Evolutionary conservation across 306 rosid species (phyloP).

Genomic region (Albizia julibrissin): DNA sequence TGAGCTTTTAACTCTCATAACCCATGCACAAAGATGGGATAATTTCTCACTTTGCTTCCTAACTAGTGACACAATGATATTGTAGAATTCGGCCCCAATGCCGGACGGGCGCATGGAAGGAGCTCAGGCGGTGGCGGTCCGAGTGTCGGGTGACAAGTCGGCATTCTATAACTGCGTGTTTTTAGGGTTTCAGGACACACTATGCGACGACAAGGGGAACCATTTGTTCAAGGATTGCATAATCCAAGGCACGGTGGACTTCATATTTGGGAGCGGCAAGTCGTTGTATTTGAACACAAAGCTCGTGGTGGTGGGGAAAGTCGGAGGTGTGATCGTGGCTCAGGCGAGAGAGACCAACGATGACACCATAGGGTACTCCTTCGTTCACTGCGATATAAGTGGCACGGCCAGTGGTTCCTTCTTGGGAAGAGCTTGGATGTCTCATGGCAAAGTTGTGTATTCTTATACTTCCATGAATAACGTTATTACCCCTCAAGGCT

Average conservation of each 20-base stretch:
- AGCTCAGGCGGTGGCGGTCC: constrained; percentile 39
- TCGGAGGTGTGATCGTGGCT: constrained; percentile 49
- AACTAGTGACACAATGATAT: neutral
- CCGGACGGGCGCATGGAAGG: constrained; percentile 30
- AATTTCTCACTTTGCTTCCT: neutral
- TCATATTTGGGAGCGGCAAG: constrained; percentile 46
- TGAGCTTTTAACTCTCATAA: too few relatives aligned
- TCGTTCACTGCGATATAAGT: constrained; percentile 52
- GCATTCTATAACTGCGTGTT: constrained; percentile 35
- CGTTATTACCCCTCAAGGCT: constrained; percentile 38
- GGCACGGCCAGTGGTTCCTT: constrained; percentile 42
- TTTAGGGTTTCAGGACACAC: constrained; percentile 38
- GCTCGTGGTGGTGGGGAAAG: constrained; percentile 33
- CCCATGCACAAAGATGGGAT: neutral
- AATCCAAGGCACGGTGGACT: constrained; percentile 41
- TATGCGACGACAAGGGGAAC: constrained; percentile 38
- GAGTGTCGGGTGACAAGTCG: constrained; percentile 38
- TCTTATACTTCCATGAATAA: constrained; percentile 42
- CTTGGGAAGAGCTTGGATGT: constrained; percentile 66
- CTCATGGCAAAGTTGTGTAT: constrained; percentile 41
- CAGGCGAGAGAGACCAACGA: constrained; percentile 39
- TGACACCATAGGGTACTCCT: constrained; percentile 43
- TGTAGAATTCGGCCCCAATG: constrained; percentile 37
- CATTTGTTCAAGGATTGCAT: constrained; percentile 39
- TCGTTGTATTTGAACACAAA: constrained; percentile 40